Base-by-base conservation (phyloP, 768 basidiomycete species). In the Mycena floridula region DNA sequence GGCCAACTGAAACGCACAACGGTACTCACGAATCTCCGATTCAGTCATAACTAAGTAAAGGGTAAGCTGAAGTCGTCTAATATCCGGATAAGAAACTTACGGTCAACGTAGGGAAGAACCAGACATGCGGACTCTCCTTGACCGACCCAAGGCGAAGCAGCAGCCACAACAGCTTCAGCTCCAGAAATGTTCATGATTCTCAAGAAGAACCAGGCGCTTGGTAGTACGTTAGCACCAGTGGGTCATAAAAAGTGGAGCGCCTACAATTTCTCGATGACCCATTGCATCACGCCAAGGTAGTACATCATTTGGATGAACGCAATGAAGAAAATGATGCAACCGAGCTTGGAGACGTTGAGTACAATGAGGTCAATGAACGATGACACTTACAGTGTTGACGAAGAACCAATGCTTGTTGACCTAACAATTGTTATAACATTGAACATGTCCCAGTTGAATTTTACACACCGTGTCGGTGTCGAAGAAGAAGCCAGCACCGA, bases 121-220 rank as follows among this genome's bases (percentile, higher is more conserved):
- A 50, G 49, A 39, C 44, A 50, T 2, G 44, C 49, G 18, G 44
- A 50, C 43, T 48, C 36, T 58, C 87, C 91, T 65, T 89, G 86
- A 18, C 92, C 92, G 51, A 95, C 81, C 77, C 87, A 95, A n/a
- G 92, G 92, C 0, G 90, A 92, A 13, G 90, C 83, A 40, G 92
- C 82, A 23, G 92, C 91, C 35, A 95, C 89, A 46, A 95, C 85
- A 26, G 92, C 91, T 59, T 95, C 92, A 3, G 90, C 92, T 47
- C 93, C 92, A n/a, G 92, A 93, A 25, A 95, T 77, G 50, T 87
- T 82, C 80, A 95, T 76, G 42, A 88, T 65, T 63, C 90, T 92
- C 70, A 89, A 91, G 76, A 95, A 94, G 67, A 94, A 76, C 89
- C 88, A 91, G 3, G 91, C 92, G 57, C 84, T 85, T 37, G 24